Conservation (phyloP, 2,329 filamentous ascomycete genomes). For the Neobulgaria alba region DNA sequence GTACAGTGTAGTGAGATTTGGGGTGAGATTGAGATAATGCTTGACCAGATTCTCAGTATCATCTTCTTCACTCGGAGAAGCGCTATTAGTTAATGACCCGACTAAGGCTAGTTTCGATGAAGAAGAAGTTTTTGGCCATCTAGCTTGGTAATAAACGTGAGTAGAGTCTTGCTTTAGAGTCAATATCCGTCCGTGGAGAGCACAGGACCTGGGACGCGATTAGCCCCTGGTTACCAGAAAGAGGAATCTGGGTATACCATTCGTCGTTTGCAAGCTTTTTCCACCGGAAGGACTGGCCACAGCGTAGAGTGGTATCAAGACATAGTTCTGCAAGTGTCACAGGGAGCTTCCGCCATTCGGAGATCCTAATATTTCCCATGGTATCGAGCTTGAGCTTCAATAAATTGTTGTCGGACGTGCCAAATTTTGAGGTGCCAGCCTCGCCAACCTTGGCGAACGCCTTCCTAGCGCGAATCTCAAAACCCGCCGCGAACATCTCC, state of each 20-base stretch:
- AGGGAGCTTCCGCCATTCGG: constrained; percentile 82
- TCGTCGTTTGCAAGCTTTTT: constrained; percentile 72
- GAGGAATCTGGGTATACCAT: constrained; percentile 50
- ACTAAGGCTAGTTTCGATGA: constrained; percentile 33
- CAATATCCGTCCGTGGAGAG: constrained; percentile 75
- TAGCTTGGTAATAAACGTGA: constrained; percentile 71
- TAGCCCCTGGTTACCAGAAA: constrained; percentile 11
- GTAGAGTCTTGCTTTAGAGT: constrained; percentile 74
- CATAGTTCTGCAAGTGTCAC: constrained; percentile 77
- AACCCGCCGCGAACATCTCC: constrained; percentile 9
- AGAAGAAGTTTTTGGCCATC: constrained; percentile 40
- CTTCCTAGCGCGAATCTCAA: constrained; percentile 9
- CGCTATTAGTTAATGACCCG: constrained; percentile 30
- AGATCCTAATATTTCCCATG: constrained; percentile 36
- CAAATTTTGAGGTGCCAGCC: not conserved
- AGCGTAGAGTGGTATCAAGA: constrained; percentile 88
- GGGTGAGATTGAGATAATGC: constrained; percentile 78
- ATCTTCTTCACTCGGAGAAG: constrained; percentile 40
- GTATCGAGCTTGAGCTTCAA: not conserved
- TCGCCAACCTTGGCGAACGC: constrained; percentile 4
- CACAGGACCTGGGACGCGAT: constrained; percentile 56
- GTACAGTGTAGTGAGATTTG: constrained; percentile 72
- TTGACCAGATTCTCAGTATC: constrained; percentile 66
- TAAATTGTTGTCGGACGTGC: not conserved
- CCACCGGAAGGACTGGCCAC: constrained; percentile 97